Base-by-base conservation (phyloP, 306 rosid species). In the Sindora glabra region DNA sequence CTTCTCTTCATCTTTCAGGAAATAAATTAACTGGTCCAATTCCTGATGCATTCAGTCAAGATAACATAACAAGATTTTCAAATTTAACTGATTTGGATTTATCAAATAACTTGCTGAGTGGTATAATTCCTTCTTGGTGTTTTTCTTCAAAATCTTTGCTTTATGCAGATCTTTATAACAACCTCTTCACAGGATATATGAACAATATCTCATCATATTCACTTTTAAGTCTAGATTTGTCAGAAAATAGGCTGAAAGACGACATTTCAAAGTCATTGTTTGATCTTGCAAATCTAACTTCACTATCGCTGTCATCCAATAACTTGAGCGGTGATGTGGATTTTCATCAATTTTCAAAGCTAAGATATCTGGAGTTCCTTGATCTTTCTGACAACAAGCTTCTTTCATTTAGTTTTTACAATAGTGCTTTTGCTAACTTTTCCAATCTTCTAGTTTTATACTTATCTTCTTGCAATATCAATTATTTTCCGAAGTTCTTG, bases 241-340 rank as follows among this genome's bases (percentile, higher is more conserved):
- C n/a, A n/a, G n/a, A n/a, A n/a, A n/a, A n/a, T n/a, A n/a, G n/a
- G n/a, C n/a, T n/a, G n/a, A n/a, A n/a, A n/a, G n/a, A n/a, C n/a
- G n/a, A n/a, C n/a, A n/a, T n/a, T n/a, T n/a, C 77, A 5, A 33
- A 41, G 11, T 73, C 77, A 4, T 14, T 78, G 6, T 77, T 23
- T 58, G 9, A 16, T 13, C 16, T 62, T 0, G 3, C 17, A 15
- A 54, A 54, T 27, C 68, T 78, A 47, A 22, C 10, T 1, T 0
- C 0, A 0, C 24, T 77, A 10, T 0, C 0, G 0, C 15, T 74
- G 30, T 27, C 56, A 21, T 70, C 62, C 32, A 79, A 14, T 9
- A 12, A 60, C 18, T 47, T 63, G 24, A 44, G 65, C 48, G 66
- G 60, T 3, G 12, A 1, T 27, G 33, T 56, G 37, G 27, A 22